A percentile compares a stretch with the other conserved stretches of the same genome.
phyloP scores from a whole-genome alignment of 1,284 basidiomycete species.

The Phlebopus sp. region DNA sequence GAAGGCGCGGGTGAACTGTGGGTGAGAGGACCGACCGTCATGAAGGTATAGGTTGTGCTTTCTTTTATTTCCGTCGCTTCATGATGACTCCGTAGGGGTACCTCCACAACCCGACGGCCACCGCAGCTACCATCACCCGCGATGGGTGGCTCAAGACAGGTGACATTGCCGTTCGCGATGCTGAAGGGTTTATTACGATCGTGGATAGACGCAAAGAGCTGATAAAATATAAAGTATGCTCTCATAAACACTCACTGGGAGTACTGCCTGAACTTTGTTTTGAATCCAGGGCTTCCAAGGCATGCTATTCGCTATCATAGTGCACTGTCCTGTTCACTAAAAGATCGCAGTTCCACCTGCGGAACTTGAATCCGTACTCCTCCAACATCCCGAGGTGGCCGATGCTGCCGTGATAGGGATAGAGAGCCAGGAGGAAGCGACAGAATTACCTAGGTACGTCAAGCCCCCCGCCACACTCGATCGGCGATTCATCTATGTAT shows the following conservation, averaged over 20 bases:
- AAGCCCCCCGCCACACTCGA: neutral
- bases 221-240: conserved; percentile 74
- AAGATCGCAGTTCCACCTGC: conserved; percentile 68
- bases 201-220: conserved; percentile 78
- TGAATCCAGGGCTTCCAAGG: conserved; percentile 58
- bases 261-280: neutral
- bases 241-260: neutral
- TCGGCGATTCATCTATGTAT: neutral
- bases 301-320: conserved; percentile 25
- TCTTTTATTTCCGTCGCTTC: neutral
- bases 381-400: conserved; percentile 68
- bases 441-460: conserved; percentile 70
- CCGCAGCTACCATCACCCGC: conserved; percentile 59
- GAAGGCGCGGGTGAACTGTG: conserved; percentile 69
- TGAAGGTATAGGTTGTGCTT: conserved; percentile 54
- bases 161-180: conserved; percentile 64
- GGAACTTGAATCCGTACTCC: conserved; percentile 72
- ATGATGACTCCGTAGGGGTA: conserved; percentile 43
- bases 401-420: conserved; percentile 77
- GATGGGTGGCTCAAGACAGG: conserved; percentile 87
- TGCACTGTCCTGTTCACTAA: conserved; percentile 26
- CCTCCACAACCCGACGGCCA: conserved; percentile 65
- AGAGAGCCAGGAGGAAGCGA: conserved; percentile 56
- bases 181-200: conserved; percentile 63
- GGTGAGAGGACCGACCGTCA: conserved; percentile 73